A percentile compares a stretch with the other conserved stretches of the same genome.
phyloP scores from a whole-genome alignment of 2,329 filamentous ascomycete species.

The Venturia asperata region DNA sequence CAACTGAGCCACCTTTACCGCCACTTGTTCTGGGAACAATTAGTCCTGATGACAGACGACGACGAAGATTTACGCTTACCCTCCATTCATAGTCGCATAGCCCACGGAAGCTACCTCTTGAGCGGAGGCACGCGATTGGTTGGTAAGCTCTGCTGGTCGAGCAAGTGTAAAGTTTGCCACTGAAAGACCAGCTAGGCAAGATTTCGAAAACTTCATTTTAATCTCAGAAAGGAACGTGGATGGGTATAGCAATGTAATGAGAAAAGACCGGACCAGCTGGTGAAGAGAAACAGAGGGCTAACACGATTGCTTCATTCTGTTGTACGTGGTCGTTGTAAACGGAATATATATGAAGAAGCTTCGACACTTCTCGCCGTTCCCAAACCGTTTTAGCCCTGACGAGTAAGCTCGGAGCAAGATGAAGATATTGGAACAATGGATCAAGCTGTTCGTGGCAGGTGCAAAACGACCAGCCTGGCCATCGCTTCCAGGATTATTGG shows the following conservation, averaged over 20 bases:
- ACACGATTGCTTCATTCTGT: too few species aligned
- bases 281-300: not conserved
- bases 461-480: not conserved
- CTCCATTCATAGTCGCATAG: constrained; percentile 18
- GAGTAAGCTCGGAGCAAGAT: constrained; percentile 8
- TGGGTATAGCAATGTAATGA: not conserved
- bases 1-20: constrained; percentile 32
- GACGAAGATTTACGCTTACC: not conserved
- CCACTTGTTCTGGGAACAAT: constrained; percentile 29
- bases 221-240: not conserved
- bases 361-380: not conserved
- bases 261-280: not conserved
- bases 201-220: not conserved
- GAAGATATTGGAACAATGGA: not conserved
- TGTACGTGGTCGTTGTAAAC: not conserved
- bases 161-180: not conserved
- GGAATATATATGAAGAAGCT: not conserved
- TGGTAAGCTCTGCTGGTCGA: not conserved
- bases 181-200: not conserved
- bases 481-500: not conserved
- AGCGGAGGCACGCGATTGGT: not conserved
- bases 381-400: not conserved
- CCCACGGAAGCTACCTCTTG: constrained; percentile 13
- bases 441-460: not conserved
- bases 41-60: not conserved